Evolutionary conservation across 2,329 filamentous ascomycete species (phyloP).

Genomic region (Aspergillus fumigatiaffinis): DNA sequence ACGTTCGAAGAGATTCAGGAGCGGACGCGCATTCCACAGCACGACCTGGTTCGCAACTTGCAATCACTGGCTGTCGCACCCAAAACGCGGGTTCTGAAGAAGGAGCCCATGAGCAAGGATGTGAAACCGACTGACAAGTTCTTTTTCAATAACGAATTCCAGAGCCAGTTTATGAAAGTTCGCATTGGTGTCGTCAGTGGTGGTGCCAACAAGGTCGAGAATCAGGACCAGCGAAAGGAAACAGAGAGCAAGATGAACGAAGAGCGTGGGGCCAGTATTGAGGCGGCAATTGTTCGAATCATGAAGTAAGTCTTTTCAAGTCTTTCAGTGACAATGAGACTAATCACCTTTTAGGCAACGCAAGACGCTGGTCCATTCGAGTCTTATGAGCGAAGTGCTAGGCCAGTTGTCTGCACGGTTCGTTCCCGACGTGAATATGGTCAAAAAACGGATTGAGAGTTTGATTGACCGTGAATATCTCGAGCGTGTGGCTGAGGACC

Average conservation of each 20-base stretch:
- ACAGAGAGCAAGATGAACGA: slow-evolving; percentile 50
- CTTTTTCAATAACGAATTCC: slow-evolving; percentile 75
- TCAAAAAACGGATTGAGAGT: slow-evolving; percentile 52
- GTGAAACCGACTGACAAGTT: slow-evolving; percentile 76
- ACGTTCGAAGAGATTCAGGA: slow-evolving; percentile 76
- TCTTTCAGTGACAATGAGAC: neutral
- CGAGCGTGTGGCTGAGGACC: slow-evolving; percentile 42
- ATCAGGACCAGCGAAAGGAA: slow-evolving; percentile 53
- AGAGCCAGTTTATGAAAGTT: slow-evolving; percentile 78
- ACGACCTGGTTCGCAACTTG: slow-evolving; percentile 72
- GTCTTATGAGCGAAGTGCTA: slow-evolving; percentile 50
- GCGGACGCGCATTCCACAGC: slow-evolving; percentile 70
- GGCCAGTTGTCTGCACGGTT: slow-evolving; percentile 47
- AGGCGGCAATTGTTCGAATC: slow-evolving; percentile 51
- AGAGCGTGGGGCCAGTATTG: slow-evolving; percentile 47
- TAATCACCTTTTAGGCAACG: slow-evolving; percentile 39
- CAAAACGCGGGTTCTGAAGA: slow-evolving; percentile 76
- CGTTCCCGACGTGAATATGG: slow-evolving; percentile 49
- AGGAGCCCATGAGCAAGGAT: slow-evolving; percentile 74
- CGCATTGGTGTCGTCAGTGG: slow-evolving; percentile 79
- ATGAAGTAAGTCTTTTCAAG: slow-evolving; percentile 45
- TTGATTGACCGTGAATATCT: slow-evolving; percentile 53
- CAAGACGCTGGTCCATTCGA: slow-evolving; percentile 45
- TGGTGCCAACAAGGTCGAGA: slow-evolving; percentile 80
- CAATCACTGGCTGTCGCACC: slow-evolving; percentile 78